Evolutionary conservation across 2,329 filamentous ascomycete genomes (phyloP), one percentile per base, ranked within the genome.

Genomic region (Trichoderma sp.): DNA sequence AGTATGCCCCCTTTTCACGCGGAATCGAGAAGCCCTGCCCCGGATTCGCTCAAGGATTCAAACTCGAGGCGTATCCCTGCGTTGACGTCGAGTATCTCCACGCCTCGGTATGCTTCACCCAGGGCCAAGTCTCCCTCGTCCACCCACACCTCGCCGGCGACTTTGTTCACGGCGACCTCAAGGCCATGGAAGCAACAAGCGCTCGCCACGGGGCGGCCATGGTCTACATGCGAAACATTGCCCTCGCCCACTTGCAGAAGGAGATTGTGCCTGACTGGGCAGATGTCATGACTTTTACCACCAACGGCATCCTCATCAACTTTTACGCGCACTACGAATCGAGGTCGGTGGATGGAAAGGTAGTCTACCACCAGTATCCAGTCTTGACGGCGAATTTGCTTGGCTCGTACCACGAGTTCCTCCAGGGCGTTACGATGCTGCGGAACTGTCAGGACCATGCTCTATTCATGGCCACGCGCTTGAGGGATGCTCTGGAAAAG

Each of bases 141-240:
- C 64, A 75, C 9, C 69, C 74, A 4, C 74, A 74, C 30, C 3
- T 75, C 0, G 69, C 71, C 7, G 74, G 72, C 4, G 73, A 75
- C 34, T 72, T 67, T 43, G 28, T 34, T 14, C 71, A 71, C 45
- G 64, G 55, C 4, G 50, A 19, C 6, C 62, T 59, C 6, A 64
- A 66, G 7, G 39, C 69, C 64, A 43, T 72, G 70, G 10, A 65
- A 34, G 50, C 17, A 70, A 12, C 68, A 70, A 67, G 69, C 56
- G 64, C 67, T 0, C 72, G 73, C 45, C 67, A 71, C 45, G 74
- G 73, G 7, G 72, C 73, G 2, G 69, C 72, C 0, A 67, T 75
- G 4, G 72, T 73, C 15, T 71, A 72, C 24, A 69, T 69, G 6
- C 67, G 74, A 19, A 74, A 69, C 24, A 54, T 69, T 10, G 73